Percentiles rank a stretch among this genome's conserved stretches.
Evolutionary conservation across 163 green algal species (phyloP).

Genomic region (Chloroidium sp.): DNA sequence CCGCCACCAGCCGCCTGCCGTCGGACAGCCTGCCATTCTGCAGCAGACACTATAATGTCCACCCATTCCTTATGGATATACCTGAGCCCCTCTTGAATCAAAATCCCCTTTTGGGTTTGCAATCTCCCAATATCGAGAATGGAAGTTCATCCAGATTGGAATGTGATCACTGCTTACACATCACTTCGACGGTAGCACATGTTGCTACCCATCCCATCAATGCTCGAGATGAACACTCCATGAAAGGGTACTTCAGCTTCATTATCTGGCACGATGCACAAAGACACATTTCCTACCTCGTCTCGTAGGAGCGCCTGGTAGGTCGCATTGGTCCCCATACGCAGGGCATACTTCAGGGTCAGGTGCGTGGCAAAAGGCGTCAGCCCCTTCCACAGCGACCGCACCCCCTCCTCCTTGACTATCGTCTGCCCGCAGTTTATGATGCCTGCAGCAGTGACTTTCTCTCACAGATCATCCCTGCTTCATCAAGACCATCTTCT

Average conservation of each 20-base stretch:
- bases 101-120: too few relatives aligned
- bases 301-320: slow-evolving; percentile 77
- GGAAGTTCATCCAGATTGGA: too few relatives aligned
- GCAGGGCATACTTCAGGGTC: slow-evolving; percentile 93
- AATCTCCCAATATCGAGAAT: too few relatives aligned
- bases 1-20: slow-evolving; percentile 57
- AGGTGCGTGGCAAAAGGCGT: slow-evolving; percentile 92
- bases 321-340: slow-evolving; percentile 86
- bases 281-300: slow-evolving; percentile 18
- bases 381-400: slow-evolving; percentile 87
- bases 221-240: too few relatives aligned
- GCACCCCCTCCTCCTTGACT: slow-evolving; percentile 64
- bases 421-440: slow-evolving; percentile 68
- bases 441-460: slow-evolving; percentile 49
- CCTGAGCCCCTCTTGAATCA: too few relatives aligned
- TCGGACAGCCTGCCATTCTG: slow-evolving; percentile 63
- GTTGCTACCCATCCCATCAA: too few relatives aligned
- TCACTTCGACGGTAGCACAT: too few relatives aligned
- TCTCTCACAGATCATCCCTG: background rate
- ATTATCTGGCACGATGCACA: too few relatives aligned
- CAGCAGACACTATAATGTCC: slow-evolving; percentile 1
- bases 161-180: too few relatives aligned
- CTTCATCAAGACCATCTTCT: background rate
- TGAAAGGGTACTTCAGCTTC: too few relatives aligned
- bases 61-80: too few relatives aligned